A percentile compares a stretch with the other conserved stretches of the same genome.
These are phyloP conservation scores for Hypoxylon sp. DNA, from an alignment of 2,329 filamentous ascomycete species.

Conservation along the genomic window DNA sequence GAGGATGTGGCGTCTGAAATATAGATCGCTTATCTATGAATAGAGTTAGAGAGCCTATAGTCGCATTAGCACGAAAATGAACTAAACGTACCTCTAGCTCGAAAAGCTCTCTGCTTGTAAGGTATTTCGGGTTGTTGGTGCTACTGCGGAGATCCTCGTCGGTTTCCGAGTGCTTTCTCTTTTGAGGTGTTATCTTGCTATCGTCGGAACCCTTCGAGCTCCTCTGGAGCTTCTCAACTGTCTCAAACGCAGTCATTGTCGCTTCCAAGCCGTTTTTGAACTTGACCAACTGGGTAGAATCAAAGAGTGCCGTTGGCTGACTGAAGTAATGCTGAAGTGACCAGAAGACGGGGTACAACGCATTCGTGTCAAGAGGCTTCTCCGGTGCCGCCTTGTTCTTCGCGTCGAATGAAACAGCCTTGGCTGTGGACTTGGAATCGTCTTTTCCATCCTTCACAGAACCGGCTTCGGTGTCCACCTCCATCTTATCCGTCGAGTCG, in stretches of 20 bases:
- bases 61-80: neutral
- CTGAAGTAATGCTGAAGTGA: slow-evolving; percentile 92
- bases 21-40: slow-evolving; percentile 86
- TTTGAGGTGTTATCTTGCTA: slow-evolving; percentile 71
- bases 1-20: slow-evolving; percentile 93
- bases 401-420: slow-evolving; percentile 62
- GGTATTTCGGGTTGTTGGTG: slow-evolving; percentile 96
- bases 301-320: slow-evolving; percentile 87
- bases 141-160: slow-evolving; percentile 75
- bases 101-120: slow-evolving; percentile 97
- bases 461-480: slow-evolving; percentile 70
- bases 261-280: slow-evolving; percentile 85
- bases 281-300: slow-evolving; percentile 77
- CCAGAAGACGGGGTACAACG: slow-evolving; percentile 94
- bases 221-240: slow-evolving; percentile 65
- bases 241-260: slow-evolving; percentile 70
- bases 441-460: slow-evolving; percentile 56
- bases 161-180: slow-evolving; percentile 76
- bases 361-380: slow-evolving; percentile 75
- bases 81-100: slow-evolving; percentile 81
- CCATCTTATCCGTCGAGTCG: slow-evolving; percentile 70
- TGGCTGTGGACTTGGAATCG: slow-evolving; percentile 55
- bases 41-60: slow-evolving; percentile 45
- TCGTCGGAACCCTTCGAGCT: slow-evolving; percentile 73
- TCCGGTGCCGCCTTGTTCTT: slow-evolving; percentile 61